phyloP scores from a whole-genome alignment of 2,329 filamentous ascomycete species.

The Emmonsiellopsis sp. region DNA sequence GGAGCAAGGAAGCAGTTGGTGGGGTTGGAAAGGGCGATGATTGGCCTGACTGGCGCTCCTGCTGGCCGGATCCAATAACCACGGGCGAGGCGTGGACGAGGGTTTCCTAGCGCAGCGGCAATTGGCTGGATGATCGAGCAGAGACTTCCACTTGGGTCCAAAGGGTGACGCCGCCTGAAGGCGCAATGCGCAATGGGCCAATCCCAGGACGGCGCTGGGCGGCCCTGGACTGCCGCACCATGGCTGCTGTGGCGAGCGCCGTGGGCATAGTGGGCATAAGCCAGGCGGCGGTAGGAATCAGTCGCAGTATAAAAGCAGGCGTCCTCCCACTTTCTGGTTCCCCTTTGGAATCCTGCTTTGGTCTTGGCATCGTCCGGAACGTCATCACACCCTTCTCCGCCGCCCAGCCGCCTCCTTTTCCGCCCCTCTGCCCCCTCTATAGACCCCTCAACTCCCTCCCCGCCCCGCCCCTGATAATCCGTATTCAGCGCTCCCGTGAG shows the following conservation, averaged over 20 bases:
- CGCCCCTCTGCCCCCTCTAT: background rate
- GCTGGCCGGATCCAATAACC: background rate
- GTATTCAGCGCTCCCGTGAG: background rate
- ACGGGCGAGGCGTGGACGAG: background rate
- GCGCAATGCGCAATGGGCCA: background rate
- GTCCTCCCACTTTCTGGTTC: conserved; percentile 8
- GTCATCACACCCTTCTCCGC: conserved; percentile 1
- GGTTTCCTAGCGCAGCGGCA: background rate
- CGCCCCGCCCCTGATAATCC: background rate
- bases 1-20: background rate
- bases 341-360: conserved; percentile 8
- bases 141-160: background rate
- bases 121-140: background rate
- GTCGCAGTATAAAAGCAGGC: conserved; percentile 14
- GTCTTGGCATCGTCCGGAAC: conserved; percentile 14
- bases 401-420: background rate
- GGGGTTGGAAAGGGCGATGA: conserved; percentile 1
- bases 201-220: background rate
- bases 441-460: background rate
- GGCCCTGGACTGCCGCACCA: background rate
- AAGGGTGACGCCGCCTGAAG: conserved; percentile 7
- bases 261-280: conserved; percentile 7
- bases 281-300: conserved; percentile 3
- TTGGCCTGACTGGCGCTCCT: conserved; percentile 8
- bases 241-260: conserved; percentile 1